A percentile compares a stretch with the other conserved stretches of the same genome.
Evolutionary conservation across 768 basidiomycete species (phyloP).

Genomic region (Serendipita sp.): DNA sequence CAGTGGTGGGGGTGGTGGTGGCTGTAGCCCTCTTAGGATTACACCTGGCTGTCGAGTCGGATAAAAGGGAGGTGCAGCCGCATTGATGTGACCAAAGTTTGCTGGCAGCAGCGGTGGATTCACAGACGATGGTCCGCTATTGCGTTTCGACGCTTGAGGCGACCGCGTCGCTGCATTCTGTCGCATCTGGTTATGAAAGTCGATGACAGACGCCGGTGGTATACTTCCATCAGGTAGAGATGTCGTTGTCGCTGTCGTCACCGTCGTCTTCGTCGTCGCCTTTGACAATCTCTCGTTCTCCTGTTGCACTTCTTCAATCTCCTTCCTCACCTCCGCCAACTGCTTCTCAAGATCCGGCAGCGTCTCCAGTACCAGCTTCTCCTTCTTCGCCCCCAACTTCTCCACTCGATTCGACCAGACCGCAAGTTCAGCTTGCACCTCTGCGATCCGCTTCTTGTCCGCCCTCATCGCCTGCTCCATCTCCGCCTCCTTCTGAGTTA

Average conservation of each 20-base stretch:
- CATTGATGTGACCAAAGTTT: not conserved
- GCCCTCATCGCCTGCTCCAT: conserved; percentile 34
- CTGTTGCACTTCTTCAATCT: conserved; percentile 35
- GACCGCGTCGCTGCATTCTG: conserved; percentile 10
- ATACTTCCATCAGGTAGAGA: not conserved
- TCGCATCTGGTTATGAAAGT: not conserved
- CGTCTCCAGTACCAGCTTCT: conserved; percentile 42
- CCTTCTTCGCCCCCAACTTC: conserved; percentile 44
- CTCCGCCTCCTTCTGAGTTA: conserved; percentile 22
- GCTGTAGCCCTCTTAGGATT: not conserved
- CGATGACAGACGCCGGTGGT: no score
- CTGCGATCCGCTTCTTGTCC: conserved; percentile 39
- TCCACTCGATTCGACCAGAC: conserved; percentile 48
- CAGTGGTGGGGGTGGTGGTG: not conserved
- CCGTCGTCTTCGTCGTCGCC: not conserved
- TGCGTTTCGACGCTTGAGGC: conserved; percentile 15
- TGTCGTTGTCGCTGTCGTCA: no score
- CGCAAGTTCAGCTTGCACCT: conserved; percentile 41
- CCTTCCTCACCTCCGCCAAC: conserved; percentile 40
- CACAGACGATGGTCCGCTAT: conserved; percentile 20
- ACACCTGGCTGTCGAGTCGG: not conserved
- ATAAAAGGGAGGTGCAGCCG: not conserved
- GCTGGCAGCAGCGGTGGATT: conserved; percentile 14
- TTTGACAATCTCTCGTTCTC: conserved; percentile 2
- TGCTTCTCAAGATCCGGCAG: conserved; percentile 57